Conservation (phyloP, 257 asterid species). For the Solanum peruvianum region DNA sequence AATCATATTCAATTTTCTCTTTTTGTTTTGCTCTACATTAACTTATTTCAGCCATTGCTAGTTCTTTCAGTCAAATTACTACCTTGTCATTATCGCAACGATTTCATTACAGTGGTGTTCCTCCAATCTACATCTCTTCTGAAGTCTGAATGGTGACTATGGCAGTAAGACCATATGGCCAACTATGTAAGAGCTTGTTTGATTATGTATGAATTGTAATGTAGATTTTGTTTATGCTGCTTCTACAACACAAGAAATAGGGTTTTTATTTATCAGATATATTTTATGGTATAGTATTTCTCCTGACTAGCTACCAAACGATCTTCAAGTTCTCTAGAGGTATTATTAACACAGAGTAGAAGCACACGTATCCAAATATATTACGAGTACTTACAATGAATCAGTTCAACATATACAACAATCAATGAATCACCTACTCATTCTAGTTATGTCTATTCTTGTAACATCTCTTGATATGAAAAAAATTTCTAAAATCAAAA, state of each 20-base stretch:
- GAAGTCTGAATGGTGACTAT: not conserved
- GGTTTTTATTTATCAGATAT: not conserved
- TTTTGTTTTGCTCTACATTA: not conserved
- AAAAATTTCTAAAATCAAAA: slow-evolving; percentile 14
- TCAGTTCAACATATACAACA: not conserved
- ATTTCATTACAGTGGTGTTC: not conserved
- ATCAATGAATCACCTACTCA: not conserved
- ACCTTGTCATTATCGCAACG: not conserved
- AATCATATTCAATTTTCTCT: not conserved
- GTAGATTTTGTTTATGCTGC: not conserved
- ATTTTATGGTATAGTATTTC: too few species aligned
- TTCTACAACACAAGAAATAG: not conserved
- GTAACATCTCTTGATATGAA: not conserved
- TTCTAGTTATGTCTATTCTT: not conserved
- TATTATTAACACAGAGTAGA: slow-evolving; percentile 15
- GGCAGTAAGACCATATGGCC: not conserved
- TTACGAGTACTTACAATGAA: slow-evolving; percentile 16
- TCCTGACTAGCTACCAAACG: not conserved
- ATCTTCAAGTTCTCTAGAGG: slow-evolving; percentile 12
- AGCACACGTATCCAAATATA: slow-evolving; percentile 30
- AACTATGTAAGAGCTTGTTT: not conserved
- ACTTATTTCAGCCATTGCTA: not conserved
- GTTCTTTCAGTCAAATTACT: not conserved
- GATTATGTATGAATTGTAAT: not conserved
- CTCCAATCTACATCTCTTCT: not conserved